Evolutionary conservation across 2,329 filamentous ascomycete species (phyloP), one percentile per base, ranked within the genome.

Genomic region (Coniochaeta ligniaria): DNA sequence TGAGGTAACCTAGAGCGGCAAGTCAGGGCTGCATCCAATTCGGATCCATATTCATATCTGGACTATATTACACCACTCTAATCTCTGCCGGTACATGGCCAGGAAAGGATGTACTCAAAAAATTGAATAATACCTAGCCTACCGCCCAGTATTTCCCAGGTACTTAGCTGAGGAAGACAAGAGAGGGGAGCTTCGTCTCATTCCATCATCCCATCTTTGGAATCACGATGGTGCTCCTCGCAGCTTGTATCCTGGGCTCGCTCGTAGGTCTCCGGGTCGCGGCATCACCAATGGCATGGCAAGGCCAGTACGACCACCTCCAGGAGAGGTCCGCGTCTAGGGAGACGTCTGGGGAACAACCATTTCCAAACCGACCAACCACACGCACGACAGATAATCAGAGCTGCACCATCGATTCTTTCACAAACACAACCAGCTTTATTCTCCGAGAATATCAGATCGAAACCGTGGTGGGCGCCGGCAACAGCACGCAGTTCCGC

Each of bases 401-500:
- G 9, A 41, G 9, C 5, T 47, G 43, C 43, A 24, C 43, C 5
- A 16, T 47, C 11, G 43, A 47, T 24, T 16, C 43, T 6, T 47
- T 24, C 22, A 6, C 20, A 20, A 59, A 62, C 28, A 24, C 26
- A 16, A 59, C 41, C 38, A 38, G 33, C 59, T 60, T 60, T 33
- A 47, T 60, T 24, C 59, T 60, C 11, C 26, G 43, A 16, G 59
- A 60, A 31, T 60, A 60, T 17, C 28, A 24, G 28, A 28, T 60
- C 31, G 59, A 60, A 6, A 60, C 43, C 5, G 43, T 59, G 2
- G n/a, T 54, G 54, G 31, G 16, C 24, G n/a, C 41, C 33, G 26
- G 28, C 33, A 33, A 38, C 50, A 33, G 22, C 22, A 52, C 50
- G n/a, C 60, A 55, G 6, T 20, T 57, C 14, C 57, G 58, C 7